These are phyloP conservation scores for Wickerhamiella kurtzmanii DNA, from an alignment of 805 yeast species.

Conservation along the genomic window DNA sequence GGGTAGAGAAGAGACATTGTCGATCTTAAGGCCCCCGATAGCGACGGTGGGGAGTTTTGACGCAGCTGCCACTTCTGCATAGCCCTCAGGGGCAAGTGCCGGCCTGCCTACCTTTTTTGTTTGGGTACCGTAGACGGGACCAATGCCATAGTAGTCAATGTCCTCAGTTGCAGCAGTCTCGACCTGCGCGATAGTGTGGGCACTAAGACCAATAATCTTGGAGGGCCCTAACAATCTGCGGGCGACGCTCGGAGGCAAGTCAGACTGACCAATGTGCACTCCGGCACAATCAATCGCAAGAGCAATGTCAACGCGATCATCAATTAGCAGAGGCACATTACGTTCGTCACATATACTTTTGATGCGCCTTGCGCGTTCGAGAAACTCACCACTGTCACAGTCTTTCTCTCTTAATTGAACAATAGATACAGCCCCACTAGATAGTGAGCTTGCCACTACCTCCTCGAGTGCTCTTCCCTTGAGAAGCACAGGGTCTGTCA, in stretches of 20 bases:
- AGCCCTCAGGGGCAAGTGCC: conserved; percentile 62
- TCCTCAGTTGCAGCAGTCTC: conserved; percentile 21
- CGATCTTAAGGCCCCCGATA: conserved; percentile 38
- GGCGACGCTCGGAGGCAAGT: conserved; percentile 49
- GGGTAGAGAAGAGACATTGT: conserved; percentile 19
- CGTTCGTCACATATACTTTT: conserved; percentile 46
- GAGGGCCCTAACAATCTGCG: conserved; percentile 55
- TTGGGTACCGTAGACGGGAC: conserved; percentile 59
- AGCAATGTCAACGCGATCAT: conserved; percentile 81
- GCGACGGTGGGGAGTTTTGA: conserved; percentile 48
- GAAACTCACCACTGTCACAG: conserved; percentile 52
- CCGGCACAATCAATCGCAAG: conserved; percentile 84
- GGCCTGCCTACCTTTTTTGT: conserved; percentile 49
- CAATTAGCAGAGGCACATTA: conserved; percentile 66
- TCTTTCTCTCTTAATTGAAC: conserved; percentile 77
- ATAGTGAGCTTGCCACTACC: conserved; percentile 34
- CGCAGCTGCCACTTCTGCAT: conserved; percentile 60
- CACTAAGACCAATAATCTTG: conserved; percentile 70
- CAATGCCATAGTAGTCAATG: conserved; percentile 64
- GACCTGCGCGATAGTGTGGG: conserved; percentile 43
- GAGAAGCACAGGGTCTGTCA: conserved; percentile 15
- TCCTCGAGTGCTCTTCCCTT: conserved; percentile 6
- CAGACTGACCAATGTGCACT: conserved; percentile 87
- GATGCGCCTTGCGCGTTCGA: conserved; percentile 45
- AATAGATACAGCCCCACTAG: conserved; percentile 58